Evolutionary conservation across 2,329 filamentous ascomycete species (phyloP), one percentile per base, ranked within the genome.

Genomic region (Penicillium sp.): DNA sequence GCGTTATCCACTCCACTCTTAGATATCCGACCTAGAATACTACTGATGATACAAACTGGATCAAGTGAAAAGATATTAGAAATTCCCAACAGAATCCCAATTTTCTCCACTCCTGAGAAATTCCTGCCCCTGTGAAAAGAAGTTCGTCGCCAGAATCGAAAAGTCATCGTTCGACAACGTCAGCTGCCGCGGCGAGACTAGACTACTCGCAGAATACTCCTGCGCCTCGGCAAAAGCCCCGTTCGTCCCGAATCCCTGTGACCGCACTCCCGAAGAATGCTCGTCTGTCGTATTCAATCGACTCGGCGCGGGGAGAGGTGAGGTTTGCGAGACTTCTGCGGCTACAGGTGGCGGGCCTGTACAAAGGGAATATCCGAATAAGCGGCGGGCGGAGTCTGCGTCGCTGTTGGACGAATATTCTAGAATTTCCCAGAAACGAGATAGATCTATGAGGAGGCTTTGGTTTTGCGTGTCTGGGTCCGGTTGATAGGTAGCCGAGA

Each of bases 371-470:
- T 71, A 53, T 2, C 75, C 76, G 46, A 79, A 78, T n/a, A 78
- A 68, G 18, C 66, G 62, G 12, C 66, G 64, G 3, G 68, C 67
- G 7, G 68, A 70, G 29, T 67, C 61, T 2, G 66, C 61, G 33
- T 76, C 75, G 42, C 68, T 71, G 9, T 72, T 73, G 7, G 73
- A 75, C 1, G 75, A 73, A 46, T 77, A 78, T 59, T 79, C 77
- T 1, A 79, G 66, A 9, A 79, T 76, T 51, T 78, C 76, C 72
- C 77, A 79, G 58, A 79, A 79, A 18, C 74, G 68, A 3, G 72
- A 75, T 0, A 79, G 68, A 46, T 79, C 76, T 30, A 79, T 78
- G 1, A 77, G 63, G 7, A 76, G 66, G 36, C 67, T 67, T 51
- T 70, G 65, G 30, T 68, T 68, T 55, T 71, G 60, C 24, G 67